phyloP scores from a whole-genome alignment of 352 stramenopile species.

The Phytopythium sindhum region DNA sequence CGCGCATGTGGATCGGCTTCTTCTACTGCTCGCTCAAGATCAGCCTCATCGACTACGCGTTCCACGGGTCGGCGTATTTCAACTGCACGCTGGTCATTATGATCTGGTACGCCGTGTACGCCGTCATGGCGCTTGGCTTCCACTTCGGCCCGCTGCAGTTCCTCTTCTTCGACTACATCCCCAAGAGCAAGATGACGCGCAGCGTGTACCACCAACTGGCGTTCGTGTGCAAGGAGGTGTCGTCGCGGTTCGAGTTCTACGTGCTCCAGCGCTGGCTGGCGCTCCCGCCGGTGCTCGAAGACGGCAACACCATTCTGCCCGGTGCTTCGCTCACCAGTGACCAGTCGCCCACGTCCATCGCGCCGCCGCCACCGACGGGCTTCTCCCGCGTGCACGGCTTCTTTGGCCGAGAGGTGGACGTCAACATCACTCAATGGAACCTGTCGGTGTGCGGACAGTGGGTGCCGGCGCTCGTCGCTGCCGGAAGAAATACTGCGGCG shows the following conservation, averaged over 20 bases:
- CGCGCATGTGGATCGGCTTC: conserved; percentile 67
- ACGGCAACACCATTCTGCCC: conserved; percentile 8
- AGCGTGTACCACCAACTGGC: conserved; percentile 42
- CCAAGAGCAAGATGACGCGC: conserved; percentile 48
- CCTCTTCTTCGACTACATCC: conserved; percentile 73
- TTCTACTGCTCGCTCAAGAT: conserved; percentile 80
- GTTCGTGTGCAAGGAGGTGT: conserved; percentile 33
- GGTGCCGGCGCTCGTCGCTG: conserved; percentile 21
- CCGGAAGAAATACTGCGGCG: conserved; percentile 18
- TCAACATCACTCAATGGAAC: conserved; percentile 71
- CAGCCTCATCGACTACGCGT: conserved; percentile 76
- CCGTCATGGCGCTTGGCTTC: conserved; percentile 69
- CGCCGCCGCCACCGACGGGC: conserved; percentile 11
- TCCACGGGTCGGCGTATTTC: conserved; percentile 71
- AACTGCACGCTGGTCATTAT: conserved; percentile 57
- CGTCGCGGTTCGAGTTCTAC: conserved; percentile 46
- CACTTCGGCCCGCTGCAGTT: conserved; percentile 76
- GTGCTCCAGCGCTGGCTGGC: conserved; percentile 51
- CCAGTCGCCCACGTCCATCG: neutral
- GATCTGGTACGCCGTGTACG: conserved; percentile 66
- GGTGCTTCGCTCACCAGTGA: conserved; percentile 6
- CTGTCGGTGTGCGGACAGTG: conserved; percentile 52
- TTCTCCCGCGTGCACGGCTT: conserved; percentile 51
- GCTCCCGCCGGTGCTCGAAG: conserved; percentile 21
- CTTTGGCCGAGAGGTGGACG: conserved; percentile 50